Conservation (phyloP, 2,329 filamentous ascomycete genomes). For the Aspergillus carbonarius region DNA sequence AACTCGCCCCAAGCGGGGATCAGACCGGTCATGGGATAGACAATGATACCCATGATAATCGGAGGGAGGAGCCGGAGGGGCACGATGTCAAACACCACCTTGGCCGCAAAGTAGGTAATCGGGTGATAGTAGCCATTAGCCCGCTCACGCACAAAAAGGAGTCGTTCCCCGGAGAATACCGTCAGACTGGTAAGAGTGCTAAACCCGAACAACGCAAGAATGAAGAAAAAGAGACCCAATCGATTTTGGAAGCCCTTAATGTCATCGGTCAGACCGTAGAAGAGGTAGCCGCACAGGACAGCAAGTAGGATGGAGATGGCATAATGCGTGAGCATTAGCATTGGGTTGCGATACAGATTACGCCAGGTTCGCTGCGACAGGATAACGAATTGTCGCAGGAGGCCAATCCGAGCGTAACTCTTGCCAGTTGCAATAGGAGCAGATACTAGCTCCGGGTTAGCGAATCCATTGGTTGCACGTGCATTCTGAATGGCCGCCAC, state of each 20-base stretch:
- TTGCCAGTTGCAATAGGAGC: slow-evolving; percentile 61
- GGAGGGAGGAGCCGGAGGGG: slow-evolving; percentile 92
- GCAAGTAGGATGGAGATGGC: slow-evolving; percentile 93
- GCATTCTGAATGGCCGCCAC: slow-evolving; percentile 65
- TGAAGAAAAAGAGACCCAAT: slow-evolving; percentile 95
- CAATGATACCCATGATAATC: slow-evolving; percentile 89
- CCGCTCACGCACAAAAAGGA: slow-evolving; percentile 87
- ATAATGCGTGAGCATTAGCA: slow-evolving; percentile 98
- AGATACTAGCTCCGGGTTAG: slow-evolving; percentile 55
- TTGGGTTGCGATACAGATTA: slow-evolving; percentile 94
- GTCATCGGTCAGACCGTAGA: slow-evolving; percentile 94
- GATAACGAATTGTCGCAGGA: slow-evolving; percentile 80
- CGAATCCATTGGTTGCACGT: slow-evolving; percentile 65
- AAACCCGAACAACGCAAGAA: slow-evolving; percentile 93
- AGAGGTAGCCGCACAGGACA: slow-evolving; percentile 90
- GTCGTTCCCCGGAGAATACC: slow-evolving; percentile 86
- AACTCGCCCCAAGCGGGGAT: slow-evolving; percentile 81
- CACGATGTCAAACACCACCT: slow-evolving; percentile 97
- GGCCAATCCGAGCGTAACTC: slow-evolving; percentile 79
- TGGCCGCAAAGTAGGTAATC: slow-evolving; percentile 88
- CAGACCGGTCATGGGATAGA: slow-evolving; percentile 97
- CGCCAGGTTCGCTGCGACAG: slow-evolving; percentile 91
- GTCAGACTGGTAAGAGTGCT: slow-evolving; percentile 91
- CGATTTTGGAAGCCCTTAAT: slow-evolving; percentile 98
- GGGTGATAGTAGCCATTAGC: slow-evolving; percentile 97